A percentile compares a stretch with the other conserved stretches of the same genome.
Conservation (phyloP, 1,139 yeast genomes). For the Candida tropicalis region DNA sequence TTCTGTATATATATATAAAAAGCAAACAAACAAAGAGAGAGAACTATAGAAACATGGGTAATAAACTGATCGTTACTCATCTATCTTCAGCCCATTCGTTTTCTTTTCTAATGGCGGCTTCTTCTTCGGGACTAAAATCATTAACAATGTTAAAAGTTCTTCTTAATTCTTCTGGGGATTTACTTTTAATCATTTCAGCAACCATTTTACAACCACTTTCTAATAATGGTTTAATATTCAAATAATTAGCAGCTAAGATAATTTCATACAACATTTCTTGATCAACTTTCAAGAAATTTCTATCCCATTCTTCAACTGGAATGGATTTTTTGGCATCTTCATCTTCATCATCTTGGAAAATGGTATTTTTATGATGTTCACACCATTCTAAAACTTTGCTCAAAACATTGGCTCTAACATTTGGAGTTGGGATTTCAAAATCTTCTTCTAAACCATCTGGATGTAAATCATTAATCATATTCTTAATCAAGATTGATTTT, state of each 20-base stretch:
- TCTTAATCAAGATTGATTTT: conserved; percentile 83
- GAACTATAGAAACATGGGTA: background rate
- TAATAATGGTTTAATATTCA: conserved; percentile 88
- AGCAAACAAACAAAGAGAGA: background rate
- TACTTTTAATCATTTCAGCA: conserved; percentile 97
- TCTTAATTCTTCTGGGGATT: conserved; percentile 95
- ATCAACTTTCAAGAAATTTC: conserved; percentile 91
- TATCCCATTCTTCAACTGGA: conserved; percentile 95
- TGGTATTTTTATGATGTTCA: conserved; percentile 89
- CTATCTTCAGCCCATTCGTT: conserved; percentile 99
- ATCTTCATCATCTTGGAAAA: conserved; percentile 71
- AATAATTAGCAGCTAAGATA: conserved; percentile 91
- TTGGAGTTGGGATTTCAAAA: conserved; percentile 90
- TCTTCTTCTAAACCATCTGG: conserved; percentile 64
- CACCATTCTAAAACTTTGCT: conserved; percentile 96
- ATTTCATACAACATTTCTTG: conserved; percentile 98
- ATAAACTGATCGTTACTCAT: conserved; percentile 30
- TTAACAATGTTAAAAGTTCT: conserved; percentile 93
- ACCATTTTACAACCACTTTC: conserved; percentile 97
- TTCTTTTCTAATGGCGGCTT: conserved; percentile 95
- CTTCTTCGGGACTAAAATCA: conserved; percentile 98
- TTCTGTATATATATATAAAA: too few relatives aligned
- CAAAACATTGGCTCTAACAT: conserved; percentile 83
- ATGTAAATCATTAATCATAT: conserved; percentile 82
- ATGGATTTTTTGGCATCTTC: conserved; percentile 83